A percentile compares a stretch with the other conserved stretches of the same genome.
These are phyloP conservation scores for Rhododendron ovatum DNA, from an alignment of 148 eudicot species.

Conservation along the genomic window DNA sequence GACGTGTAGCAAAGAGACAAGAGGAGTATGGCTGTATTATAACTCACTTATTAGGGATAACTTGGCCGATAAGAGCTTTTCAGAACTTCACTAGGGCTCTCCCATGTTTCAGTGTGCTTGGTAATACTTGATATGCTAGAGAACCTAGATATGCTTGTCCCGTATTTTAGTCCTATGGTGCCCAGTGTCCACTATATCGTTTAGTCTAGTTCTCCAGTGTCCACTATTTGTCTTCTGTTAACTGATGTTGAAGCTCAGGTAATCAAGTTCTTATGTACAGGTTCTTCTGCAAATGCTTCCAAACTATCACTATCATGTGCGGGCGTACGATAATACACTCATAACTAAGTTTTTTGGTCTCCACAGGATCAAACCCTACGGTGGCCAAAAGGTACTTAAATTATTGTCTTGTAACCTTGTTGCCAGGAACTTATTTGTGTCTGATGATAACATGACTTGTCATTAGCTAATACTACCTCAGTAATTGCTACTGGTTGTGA, in stretches of 20 bases:
- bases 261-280: conserved; percentile 35
- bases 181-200: background rate
- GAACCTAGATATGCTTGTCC: background rate
- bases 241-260: conserved; percentile 2
- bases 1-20: background rate
- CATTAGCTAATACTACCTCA: background rate
- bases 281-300: conserved; percentile 96
- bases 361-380: conserved; percentile 84
- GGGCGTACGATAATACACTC: conserved; percentile 80
- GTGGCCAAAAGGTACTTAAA: conserved; percentile 90
- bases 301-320: conserved; percentile 78
- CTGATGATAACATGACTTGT: conserved; percentile 5
- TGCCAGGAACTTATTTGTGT: background rate
- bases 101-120: background rate
- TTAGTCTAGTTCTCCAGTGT: background rate
- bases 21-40: background rate
- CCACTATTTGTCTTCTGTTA: background rate
- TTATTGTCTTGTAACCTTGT: background rate
- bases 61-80: background rate
- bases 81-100: background rate
- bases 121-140: background rate
- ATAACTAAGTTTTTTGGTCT: conserved; percentile 97
- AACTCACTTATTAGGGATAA: background rate
- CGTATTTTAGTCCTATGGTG: background rate
- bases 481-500: background rate